Base-by-base conservation (phyloP, 306 rosid genomes). In the Fagus crenata region DNA sequence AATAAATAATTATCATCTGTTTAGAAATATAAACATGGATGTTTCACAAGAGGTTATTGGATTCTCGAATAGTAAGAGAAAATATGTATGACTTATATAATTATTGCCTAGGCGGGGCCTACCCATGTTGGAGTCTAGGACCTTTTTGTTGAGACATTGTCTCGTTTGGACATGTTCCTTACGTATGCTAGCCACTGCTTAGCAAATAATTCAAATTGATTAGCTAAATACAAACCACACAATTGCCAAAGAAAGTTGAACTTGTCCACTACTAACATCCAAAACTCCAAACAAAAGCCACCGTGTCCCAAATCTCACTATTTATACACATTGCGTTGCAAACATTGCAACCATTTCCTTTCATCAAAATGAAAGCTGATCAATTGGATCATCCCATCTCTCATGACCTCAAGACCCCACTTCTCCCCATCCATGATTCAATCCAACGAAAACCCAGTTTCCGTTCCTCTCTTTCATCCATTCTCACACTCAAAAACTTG, bases 381-480 rank as follows among this genome's bases (percentile, higher is more conserved):
- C 77, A 64, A 53, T 4, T 42, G 6, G 3, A 53, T 7, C 32
- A 58, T 36, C 72, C 81, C 0, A 15, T 11, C 71, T 53, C 87
- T 71, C 89, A 78, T 32, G 87, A 76, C 71, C 83, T 73, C 1
- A 93, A 92, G 39, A n/a, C 77, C 18, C 93, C 93, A 18, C 96
- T 94, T 53, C 91, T 94, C 0, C 91, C 97, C 2, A 49, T 86
- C 42, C 85, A 67, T 0, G 84, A 84, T 0, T 55, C 74, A 54
- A 54, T 5, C 70, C 78, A 75, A 64, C 73, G 76, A 74, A 68
- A 89, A 33, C 74, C 53, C 4, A 71, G 49, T 49, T 36, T 65
- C 76, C 58, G 28, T 1, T 77, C 82, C 4, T 12, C 49, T 33
- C 15, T 85, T 1, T 53, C 6, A 6, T 81, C 93, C 12, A 4